Percentiles rank a stretch among this genome's conserved stretches.
phyloP scores from a whole-genome alignment of 768 basidiomycete species.

The Dioszegia aurantiaca region DNA sequence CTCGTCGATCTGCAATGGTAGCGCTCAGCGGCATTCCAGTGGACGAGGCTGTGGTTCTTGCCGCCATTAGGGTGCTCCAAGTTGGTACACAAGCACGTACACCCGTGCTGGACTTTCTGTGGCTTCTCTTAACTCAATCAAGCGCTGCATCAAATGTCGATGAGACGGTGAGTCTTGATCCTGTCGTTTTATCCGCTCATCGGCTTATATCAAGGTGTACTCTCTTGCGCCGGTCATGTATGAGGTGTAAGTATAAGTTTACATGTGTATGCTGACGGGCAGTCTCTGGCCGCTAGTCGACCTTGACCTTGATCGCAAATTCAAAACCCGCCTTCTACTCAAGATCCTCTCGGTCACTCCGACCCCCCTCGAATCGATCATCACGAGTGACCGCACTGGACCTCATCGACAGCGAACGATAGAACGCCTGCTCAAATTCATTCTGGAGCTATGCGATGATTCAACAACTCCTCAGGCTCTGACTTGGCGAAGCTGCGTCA shows the following conservation, averaged over 20 bases:
- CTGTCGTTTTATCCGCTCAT: background rate
- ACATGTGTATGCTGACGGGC: background rate
- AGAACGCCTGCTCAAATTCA: conserved; percentile 24
- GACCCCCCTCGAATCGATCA: conserved; percentile 22
- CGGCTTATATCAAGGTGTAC: background rate
- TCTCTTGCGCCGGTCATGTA: conserved; percentile 13
- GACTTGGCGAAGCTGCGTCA: conserved; percentile 21
- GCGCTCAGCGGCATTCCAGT: conserved; percentile 8
- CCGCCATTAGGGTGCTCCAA: conserved; percentile 16
- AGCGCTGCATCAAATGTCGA: conserved; percentile 24
- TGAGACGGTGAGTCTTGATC: conserved; percentile 24
- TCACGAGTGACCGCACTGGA: background rate
- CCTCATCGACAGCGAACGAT: background rate
- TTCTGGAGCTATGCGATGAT: conserved; percentile 29
- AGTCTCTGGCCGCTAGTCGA: conserved; percentile 34
- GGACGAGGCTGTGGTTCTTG: conserved; percentile 20
- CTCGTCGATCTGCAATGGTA: conserved; percentile 18
- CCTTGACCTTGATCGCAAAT: conserved; percentile 14
- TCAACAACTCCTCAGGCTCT: conserved; percentile 14
- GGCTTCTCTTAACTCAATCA: conserved; percentile 33
- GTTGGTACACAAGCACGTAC: conserved; percentile 7
- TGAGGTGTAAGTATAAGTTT: conserved; percentile 15
- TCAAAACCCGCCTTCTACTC: conserved; percentile 23
- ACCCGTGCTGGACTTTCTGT: conserved; percentile 35
- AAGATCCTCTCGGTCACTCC: conserved; percentile 25